Evolutionary conservation across 2,329 filamentous ascomycete species (phyloP).

Genomic region (Chaetomium strumarium): DNA sequence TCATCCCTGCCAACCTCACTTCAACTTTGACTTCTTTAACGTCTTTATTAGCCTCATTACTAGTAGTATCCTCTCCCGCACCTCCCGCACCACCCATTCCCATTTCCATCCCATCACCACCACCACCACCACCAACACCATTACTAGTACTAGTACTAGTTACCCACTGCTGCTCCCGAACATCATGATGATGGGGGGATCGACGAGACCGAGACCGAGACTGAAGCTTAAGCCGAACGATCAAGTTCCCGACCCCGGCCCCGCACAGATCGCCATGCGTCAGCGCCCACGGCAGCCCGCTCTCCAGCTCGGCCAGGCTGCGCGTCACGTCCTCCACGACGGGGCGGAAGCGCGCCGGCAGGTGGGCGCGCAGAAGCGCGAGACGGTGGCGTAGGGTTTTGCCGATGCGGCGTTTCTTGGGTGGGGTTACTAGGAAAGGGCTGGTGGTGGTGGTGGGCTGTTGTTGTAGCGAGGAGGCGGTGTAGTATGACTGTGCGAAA

Average conservation of each 20-base stretch:
- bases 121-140: no score
- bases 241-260: background rate
- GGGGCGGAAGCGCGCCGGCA: slow-evolving; percentile 33
- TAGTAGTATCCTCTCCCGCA: no score
- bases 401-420: slow-evolving; percentile 36
- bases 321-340: slow-evolving; percentile 25
- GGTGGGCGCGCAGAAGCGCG: slow-evolving; percentile 29
- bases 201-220: no score
- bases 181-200: no score
- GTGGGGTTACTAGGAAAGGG: background rate
- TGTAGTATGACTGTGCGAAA: slow-evolving; percentile 40
- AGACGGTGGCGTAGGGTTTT: slow-evolving; percentile 37
- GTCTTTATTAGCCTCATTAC: no score
- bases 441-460: slow-evolving; percentile 8
- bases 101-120: no score
- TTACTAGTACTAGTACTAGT: no score
- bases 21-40: no score
- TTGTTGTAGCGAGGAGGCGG: slow-evolving; percentile 21
- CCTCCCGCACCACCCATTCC: no score
- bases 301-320: slow-evolving; percentile 33
- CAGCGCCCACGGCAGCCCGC: slow-evolving; percentile 45
- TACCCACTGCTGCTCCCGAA: no score
- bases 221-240: background rate
- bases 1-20: slow-evolving; percentile 5
- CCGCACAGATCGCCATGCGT: slow-evolving; percentile 55